Evolutionary conservation across 163 green algal genomes (phyloP), one percentile per base, ranked within the genome.

Genomic region (Picocystis sp.): DNA sequence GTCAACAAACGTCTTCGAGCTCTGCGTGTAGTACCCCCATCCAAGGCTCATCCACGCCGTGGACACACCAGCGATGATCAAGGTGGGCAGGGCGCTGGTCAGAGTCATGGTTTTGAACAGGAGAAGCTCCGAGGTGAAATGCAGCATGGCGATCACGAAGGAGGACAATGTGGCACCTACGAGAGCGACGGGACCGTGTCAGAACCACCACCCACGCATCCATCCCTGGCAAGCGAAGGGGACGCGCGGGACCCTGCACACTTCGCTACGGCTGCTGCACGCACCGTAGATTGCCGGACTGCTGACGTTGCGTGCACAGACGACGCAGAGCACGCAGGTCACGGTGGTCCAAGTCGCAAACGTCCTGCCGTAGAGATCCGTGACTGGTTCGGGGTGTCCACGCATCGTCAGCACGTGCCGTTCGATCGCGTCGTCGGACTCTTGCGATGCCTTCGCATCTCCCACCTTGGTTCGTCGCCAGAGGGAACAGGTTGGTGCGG

Each of bases 291-390:
- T 75, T n/a, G 70, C 58, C 3, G 60, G 48, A 43, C 81, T 73
- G 21, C 60, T 72, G 6, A 78, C 71, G 49, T 88, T 75, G 13
- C 68, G 66, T 3, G 81, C 76, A 47, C 80, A 90, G 11, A 80
- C 71, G 9, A 90, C 45, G 66, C 80, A 91, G 11, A 91, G 69
- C 15, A 68, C 65, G 56, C 77, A 84, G 0, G 81, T 83, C n/a
- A 78, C 71, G 2, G 76, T 14, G 5, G 81, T 91, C 81, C 81
- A 91, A 2, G 67, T 72, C 0, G 76, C 76, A 60, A 91, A 91
- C 2, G 80, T 80, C 1, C 81, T 56, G 0, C 76, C 80, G 46
- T 82, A 65, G 13, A 89, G 44, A 0, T 75, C 65, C 2, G 55
- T 83, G 2, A 89, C 80, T 89, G 79, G 29, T 38, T 38, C 8